Conservation (phyloP, 164 flowering plant genomes). For the Cinnamomum micranthum region DNA sequence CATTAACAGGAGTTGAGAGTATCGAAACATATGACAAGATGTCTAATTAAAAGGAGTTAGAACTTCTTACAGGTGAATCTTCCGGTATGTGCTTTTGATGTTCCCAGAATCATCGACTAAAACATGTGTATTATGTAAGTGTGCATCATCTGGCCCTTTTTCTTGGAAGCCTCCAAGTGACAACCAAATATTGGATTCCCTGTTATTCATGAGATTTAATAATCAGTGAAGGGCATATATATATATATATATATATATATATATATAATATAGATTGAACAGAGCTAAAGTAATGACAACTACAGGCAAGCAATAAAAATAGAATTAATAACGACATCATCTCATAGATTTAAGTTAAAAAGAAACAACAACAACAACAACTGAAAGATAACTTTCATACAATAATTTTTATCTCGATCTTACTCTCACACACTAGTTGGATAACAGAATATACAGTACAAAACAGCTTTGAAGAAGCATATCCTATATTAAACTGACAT, state of each 20-base stretch:
- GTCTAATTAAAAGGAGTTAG: neutral
- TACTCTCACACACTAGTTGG: too few relatives aligned
- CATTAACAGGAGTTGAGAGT: too few relatives aligned
- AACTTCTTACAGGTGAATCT: constrained; percentile 73
- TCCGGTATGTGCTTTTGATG: constrained; percentile 65
- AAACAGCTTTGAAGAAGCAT: too few relatives aligned
- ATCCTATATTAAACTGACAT: too few relatives aligned
- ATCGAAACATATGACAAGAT: too few relatives aligned
- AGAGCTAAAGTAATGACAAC: neutral
- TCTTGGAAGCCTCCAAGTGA: constrained; percentile 98
- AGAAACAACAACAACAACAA: too few relatives aligned
- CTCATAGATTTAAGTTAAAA: neutral
- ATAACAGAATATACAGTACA: too few relatives aligned
- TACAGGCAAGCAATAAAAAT: neutral
- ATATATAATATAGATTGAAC: neutral
- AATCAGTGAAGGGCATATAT: neutral
- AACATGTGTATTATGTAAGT: constrained; percentile 79
- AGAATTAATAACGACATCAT: too few relatives aligned
- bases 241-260: too few relatives aligned
- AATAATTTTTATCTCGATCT: too few relatives aligned
- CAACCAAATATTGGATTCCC: constrained; percentile 84
- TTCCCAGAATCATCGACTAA: constrained; percentile 71
- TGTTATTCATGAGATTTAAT: constrained; percentile 20
- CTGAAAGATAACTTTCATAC: too few relatives aligned
- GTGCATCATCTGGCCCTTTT: constrained; percentile 68